Base-by-base conservation (phyloP, 768 basidiomycete species). In the Hortiboletus flavorubellus region DNA sequence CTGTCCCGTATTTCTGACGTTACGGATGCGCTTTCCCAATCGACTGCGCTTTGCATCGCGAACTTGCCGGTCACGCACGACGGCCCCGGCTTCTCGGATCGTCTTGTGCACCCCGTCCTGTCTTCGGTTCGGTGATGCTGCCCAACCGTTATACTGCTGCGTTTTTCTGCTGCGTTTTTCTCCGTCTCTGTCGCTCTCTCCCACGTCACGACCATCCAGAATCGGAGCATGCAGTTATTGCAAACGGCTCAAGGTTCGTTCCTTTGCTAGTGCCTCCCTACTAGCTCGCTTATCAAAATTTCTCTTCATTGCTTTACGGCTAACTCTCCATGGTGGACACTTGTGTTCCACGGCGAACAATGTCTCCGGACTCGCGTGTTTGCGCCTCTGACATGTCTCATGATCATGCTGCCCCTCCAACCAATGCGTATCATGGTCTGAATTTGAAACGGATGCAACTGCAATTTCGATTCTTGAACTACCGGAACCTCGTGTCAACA, bases 151-250 rank as follows among this genome's bases (percentile, higher is more conserved):
- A 56, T 49, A 4, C 53, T 26, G 14, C 29, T 55, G 34, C 43
- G 41, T 44, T 41, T 53, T 30, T 21, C 42, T 53, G 14, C 29
- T 55, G 34, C 43, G 41, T 44, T 41, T 53, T 30, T 21, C 42
- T 53, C 42, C 51, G 53, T 52, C 50, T 12, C 53, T 42, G 43
- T 56, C 55, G 37, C 55, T 49, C 26, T 9, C 30, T 61, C 42
- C 39, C n/a, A 51, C 39, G 51, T 49, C 34, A 55, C 43, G 47
- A 41, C 29, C 37, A 30, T 60, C 41, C 68, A 92, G 89, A 41
- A 84, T 86, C 59, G 89, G 91, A 54, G 91, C 91, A 41, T 93
- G 91, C 71, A 87, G 81, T 4, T 84, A 92, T 65, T 93, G 91
- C 80, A 93, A 91, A 71, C 87, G 85, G 66, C 83, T 92, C 64